These are phyloP conservation scores for Alternaria longipes DNA, from an alignment of 2,329 filamentous ascomycete genomes.

Conservation along the genomic window DNA sequence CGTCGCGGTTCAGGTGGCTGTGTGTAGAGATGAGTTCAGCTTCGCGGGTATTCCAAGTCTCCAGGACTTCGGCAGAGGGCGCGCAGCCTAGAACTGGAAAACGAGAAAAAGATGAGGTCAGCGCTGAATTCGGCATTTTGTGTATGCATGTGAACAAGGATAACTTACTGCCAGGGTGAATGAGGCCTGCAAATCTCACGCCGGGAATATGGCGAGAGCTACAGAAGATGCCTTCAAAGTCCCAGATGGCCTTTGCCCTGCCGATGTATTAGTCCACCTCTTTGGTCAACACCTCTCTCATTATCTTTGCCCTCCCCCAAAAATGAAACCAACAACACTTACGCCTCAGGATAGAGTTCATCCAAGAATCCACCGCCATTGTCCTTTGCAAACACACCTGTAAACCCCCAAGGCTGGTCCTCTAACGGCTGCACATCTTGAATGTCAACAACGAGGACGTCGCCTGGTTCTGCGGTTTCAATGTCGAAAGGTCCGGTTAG, in stretches of 20 bases:
- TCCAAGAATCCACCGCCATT: constrained; percentile 93
- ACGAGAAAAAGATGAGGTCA: not conserved
- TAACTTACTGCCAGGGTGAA: constrained; percentile 76
- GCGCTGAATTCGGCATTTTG: too few species aligned
- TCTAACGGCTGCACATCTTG: constrained; percentile 91
- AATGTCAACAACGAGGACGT: constrained; percentile 86
- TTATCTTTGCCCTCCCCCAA: not conserved
- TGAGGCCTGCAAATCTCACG: constrained; percentile 86
- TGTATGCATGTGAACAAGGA: not conserved
- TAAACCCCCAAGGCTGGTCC: constrained; percentile 89
- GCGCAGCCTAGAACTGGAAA: constrained; percentile 70
- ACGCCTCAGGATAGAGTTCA: constrained; percentile 85
- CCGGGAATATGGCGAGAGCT: constrained; percentile 77
- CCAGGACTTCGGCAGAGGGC: constrained; percentile 78
- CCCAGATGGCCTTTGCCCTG: constrained; percentile 78
- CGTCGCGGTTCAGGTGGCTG: constrained; percentile 67
- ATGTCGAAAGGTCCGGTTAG: constrained; percentile 90
- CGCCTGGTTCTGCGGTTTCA: constrained; percentile 83
- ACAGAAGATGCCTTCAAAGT: constrained; percentile 81
- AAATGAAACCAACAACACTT: constrained; percentile 39
- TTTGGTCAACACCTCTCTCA: not conserved
- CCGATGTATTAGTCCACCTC: not conserved
- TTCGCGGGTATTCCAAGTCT: constrained; percentile 85
- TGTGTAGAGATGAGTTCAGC: constrained; percentile 77
- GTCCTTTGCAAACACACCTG: constrained; percentile 78